Conservation (phyloP, 2,329 filamentous ascomycete genomes). For the Leptographium radiaticola region DNA sequence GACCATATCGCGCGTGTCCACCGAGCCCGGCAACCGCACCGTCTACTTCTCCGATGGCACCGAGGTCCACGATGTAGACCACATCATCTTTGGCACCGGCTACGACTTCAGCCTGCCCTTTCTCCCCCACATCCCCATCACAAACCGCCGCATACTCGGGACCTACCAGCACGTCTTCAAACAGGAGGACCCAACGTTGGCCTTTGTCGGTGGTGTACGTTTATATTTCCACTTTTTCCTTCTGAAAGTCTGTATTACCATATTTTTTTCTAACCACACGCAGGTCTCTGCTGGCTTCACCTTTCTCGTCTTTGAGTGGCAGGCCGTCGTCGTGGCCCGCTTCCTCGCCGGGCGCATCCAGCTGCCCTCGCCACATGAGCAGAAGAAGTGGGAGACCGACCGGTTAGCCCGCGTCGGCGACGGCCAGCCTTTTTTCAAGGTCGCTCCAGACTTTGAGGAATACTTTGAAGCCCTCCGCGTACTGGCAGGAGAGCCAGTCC, state of each 20-base stretch:
- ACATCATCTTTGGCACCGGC: slow-evolving; percentile 46
- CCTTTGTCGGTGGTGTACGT: slow-evolving; percentile 38
- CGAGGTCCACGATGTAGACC: slow-evolving; percentile 33
- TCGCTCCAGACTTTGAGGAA: background rate
- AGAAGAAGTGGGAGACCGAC: background rate
- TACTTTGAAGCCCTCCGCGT: background rate
- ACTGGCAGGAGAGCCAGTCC: background rate
- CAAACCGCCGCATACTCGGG: slow-evolving; percentile 24
- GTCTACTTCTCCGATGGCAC: slow-evolving; percentile 36
- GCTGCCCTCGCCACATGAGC: slow-evolving; percentile 24
- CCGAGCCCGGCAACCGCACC: slow-evolving; percentile 6
- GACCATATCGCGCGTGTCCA: slow-evolving; percentile 29
- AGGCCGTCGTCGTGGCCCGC: slow-evolving; percentile 46
- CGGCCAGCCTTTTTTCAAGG: background rate
- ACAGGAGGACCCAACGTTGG: slow-evolving; percentile 49
- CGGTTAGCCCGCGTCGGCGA: background rate
- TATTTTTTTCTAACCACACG: slow-evolving; percentile 11
- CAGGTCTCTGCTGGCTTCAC: slow-evolving; percentile 51
- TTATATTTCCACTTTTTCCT: background rate
- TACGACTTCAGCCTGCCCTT: slow-evolving; percentile 48
- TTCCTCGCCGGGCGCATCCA: slow-evolving; percentile 36
- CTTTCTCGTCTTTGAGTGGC: slow-evolving; percentile 57
- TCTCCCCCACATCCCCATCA: slow-evolving; percentile 31
- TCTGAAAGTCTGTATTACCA: background rate
- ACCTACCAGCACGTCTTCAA: slow-evolving; percentile 40